phyloP scores from a whole-genome alignment of 495 filamentous ascomycete species.

The Elasticomyces elasticus region DNA sequence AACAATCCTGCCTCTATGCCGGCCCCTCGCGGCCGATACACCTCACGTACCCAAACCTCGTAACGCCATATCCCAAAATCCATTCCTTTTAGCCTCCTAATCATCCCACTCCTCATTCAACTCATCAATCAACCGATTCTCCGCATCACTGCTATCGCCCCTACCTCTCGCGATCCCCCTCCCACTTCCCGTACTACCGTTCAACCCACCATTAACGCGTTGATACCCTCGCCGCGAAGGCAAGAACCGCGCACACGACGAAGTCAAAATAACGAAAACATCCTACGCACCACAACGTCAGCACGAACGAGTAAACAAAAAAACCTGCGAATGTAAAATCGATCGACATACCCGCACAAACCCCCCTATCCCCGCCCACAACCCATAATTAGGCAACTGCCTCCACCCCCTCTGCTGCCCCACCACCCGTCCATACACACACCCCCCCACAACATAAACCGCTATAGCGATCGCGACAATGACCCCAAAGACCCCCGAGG shows the following conservation, averaged over 20 bases:
- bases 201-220: slow-evolving; percentile 29
- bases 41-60: too few species aligned
- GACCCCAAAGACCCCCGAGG: slow-evolving; percentile 82
- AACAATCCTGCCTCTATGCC: too few species aligned
- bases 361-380: slow-evolving; percentile 81
- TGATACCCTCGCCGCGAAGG: slow-evolving; percentile 55
- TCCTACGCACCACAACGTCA: too few species aligned
- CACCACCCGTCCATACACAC: slow-evolving; percentile 90
- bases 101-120: slow-evolving; percentile 77
- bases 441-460: slow-evolving; percentile 85
- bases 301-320: not conserved
- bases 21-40: too few species aligned
- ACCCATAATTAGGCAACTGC: slow-evolving; percentile 84
- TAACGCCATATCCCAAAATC: not conserved
- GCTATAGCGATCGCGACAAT: slow-evolving; percentile 71
- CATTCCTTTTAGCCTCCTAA: slow-evolving; percentile 6
- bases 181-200: slow-evolving; percentile 5
- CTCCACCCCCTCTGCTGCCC: slow-evolving; percentile 92
- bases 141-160: slow-evolving; percentile 49
- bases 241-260: slow-evolving; percentile 61
- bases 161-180: slow-evolving; percentile 30
- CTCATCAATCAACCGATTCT: slow-evolving; percentile 91
- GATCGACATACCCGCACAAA: slow-evolving; percentile 64
- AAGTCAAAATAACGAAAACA: slow-evolving; percentile 66
- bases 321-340: not conserved